These are phyloP conservation scores for Sequoiadendron giganteum DNA, from an alignment of 75 land plant species.

Conservation along the genomic window DNA sequence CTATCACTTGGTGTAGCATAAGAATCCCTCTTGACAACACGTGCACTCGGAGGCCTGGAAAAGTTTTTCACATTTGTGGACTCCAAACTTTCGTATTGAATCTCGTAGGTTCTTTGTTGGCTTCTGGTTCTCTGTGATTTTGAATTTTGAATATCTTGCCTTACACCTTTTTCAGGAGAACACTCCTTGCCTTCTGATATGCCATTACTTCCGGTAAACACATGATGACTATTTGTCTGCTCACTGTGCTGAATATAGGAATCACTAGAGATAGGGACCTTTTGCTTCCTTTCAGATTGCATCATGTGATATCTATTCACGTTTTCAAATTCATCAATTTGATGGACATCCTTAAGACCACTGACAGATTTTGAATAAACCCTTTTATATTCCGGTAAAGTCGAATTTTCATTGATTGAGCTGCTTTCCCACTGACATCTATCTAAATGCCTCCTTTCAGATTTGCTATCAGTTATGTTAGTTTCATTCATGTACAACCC, in stretches of 20 bases:
- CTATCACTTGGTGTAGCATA: background rate
- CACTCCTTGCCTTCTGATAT: background rate
- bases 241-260: background rate
- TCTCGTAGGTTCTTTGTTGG: background rate
- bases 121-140: constrained; percentile 1
- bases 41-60: background rate
- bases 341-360: background rate
- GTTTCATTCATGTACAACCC: constrained; percentile 4
- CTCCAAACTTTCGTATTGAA: constrained; percentile 1
- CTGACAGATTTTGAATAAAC: background rate
- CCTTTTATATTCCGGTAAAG: background rate
- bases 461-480: background rate
- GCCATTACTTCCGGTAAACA: background rate
- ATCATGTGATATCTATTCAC: background rate
- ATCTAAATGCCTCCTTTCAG: constrained; percentile 9
- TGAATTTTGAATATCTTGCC: constrained; percentile 8
- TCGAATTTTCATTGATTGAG: background rate
- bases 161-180: background rate
- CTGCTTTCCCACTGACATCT: background rate
- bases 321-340: background rate
- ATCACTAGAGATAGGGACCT: background rate
- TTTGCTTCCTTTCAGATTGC: constrained; percentile 7
- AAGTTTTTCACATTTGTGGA: background rate
- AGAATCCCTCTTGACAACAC: background rate
- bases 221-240: background rate